A percentile compares a stretch with the other conserved stretches of the same genome.
These are phyloP conservation scores for Excoecaria cochinchinensis DNA, from an alignment of 345 rosid genomes.

Conservation along the genomic window DNA sequence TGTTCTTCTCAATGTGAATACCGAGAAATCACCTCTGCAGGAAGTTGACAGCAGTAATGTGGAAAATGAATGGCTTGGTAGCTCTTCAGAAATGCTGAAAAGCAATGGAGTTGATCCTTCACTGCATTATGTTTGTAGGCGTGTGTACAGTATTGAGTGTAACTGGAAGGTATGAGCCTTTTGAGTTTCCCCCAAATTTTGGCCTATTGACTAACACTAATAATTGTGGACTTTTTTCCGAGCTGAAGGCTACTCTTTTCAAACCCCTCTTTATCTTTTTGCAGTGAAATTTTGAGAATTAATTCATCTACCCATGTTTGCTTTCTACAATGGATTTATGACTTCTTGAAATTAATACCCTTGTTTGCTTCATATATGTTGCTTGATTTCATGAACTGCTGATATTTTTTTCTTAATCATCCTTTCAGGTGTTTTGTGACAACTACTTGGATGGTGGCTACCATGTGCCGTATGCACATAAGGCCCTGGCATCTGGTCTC, in stretches of 20 bases:
- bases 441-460: slow-evolving; percentile 97
- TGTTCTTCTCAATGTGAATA: slow-evolving; percentile 65
- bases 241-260: neutral
- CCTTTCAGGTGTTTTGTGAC: slow-evolving; percentile 85
- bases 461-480: slow-evolving; percentile 94
- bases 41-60: slow-evolving; percentile 32
- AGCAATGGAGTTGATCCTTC: slow-evolving; percentile 59
- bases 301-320: neutral
- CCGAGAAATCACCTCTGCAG: slow-evolving; percentile 20
- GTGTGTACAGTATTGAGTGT: slow-evolving; percentile 68
- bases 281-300: neutral
- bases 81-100: slow-evolving; percentile 55
- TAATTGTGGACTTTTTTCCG: neutral
- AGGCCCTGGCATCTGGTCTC: slow-evolving; percentile 78
- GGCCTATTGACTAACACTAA: neutral
- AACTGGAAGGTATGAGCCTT: slow-evolving; percentile 76
- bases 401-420: neutral
- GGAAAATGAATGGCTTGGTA: slow-evolving; percentile 79
- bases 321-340: neutral
- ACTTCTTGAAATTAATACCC: neutral
- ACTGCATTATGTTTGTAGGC: slow-evolving; percentile 65
- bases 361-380: neutral
- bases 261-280: neutral
- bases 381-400: slow-evolving; percentile 13
- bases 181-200: neutral